A percentile compares a stretch with the other conserved stretches of the same genome.
These are phyloP conservation scores for Calophaca sinica DNA, from an alignment of 306 rosid genomes.

Conservation along the genomic window DNA sequence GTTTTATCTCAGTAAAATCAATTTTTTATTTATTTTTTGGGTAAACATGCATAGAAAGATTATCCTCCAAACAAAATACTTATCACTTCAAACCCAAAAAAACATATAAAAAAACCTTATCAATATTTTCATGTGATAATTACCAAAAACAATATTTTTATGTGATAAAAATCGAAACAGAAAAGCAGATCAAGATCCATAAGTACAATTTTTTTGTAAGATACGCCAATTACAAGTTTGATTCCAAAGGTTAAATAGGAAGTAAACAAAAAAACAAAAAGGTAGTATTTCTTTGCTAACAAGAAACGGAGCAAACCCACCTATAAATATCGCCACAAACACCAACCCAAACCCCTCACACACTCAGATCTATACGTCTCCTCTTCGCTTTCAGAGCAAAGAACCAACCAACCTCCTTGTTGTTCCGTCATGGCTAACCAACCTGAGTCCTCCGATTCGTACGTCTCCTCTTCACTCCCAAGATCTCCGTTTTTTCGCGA, in stretches of 20 bases:
- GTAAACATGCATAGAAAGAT: too few relatives aligned
- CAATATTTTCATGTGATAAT: too few relatives aligned
- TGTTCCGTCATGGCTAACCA: slow-evolving; percentile 63
- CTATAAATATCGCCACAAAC: slow-evolving; percentile 47
- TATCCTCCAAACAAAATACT: too few relatives aligned
- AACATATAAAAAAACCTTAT: too few relatives aligned
- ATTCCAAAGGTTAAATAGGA: neutral
- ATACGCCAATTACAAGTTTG: neutral
- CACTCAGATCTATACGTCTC: slow-evolving; percentile 44
- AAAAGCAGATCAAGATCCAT: too few relatives aligned
- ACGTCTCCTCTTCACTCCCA: slow-evolving; percentile 34
- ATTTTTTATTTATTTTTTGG: too few relatives aligned
- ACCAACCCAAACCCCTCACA: neutral
- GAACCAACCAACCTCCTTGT: neutral
- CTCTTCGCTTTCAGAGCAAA: slow-evolving; percentile 12
- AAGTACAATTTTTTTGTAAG: too few relatives aligned
- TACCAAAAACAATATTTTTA: too few relatives aligned
- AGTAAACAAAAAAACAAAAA: slow-evolving; percentile 10
- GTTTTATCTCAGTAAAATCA: too few relatives aligned
- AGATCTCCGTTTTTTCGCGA: slow-evolving; percentile 37
- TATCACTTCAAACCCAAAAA: too few relatives aligned
- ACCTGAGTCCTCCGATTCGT: slow-evolving; percentile 90
- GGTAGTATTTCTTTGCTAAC: slow-evolving; percentile 67
- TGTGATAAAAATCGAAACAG: too few relatives aligned
- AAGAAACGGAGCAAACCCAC: slow-evolving; percentile 64